phyloP scores from a whole-genome alignment of 495 filamentous ascomycete genomes.

The Tuber umbilicatum region DNA sequence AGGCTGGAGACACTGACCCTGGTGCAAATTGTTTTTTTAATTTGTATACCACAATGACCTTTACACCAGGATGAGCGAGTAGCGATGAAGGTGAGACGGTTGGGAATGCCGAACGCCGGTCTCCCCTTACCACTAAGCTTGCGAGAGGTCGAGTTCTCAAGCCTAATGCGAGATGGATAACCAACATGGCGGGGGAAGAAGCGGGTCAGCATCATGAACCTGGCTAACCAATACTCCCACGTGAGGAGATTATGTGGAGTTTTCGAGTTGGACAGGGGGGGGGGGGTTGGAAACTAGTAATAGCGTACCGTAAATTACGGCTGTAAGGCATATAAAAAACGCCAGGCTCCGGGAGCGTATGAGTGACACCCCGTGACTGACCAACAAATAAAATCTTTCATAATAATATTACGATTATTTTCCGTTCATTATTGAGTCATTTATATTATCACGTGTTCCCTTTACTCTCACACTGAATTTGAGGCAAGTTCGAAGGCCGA shows the following conservation, averaged over 20 bases:
- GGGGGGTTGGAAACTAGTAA: too few species aligned
- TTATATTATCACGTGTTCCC: too few species aligned
- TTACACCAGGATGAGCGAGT: constrained; percentile 61
- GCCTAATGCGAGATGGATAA: constrained; percentile 60
- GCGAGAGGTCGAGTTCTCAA: constrained; percentile 48
- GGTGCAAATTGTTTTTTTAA: constrained; percentile 64
- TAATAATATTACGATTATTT: too few species aligned
- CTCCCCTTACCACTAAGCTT: constrained; percentile 65
- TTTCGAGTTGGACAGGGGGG: too few species aligned
- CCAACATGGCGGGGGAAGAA: constrained; percentile 68
- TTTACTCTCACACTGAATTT: too few species aligned
- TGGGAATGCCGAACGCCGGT: constrained; percentile 70
- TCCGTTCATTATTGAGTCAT: too few species aligned
- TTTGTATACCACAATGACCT: constrained; percentile 60
- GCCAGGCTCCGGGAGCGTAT: too few species aligned
- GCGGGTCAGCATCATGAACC: constrained; percentile 55
- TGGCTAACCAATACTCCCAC: constrained; percentile 55
- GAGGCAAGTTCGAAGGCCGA: too few species aligned
- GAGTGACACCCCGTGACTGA: too few species aligned
- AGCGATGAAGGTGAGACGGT: constrained; percentile 79
- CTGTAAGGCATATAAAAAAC: too few species aligned
- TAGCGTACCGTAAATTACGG: too few species aligned
- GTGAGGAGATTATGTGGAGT: constrained; percentile 10
- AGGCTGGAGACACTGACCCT: constrained; percentile 62
- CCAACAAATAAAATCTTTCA: too few species aligned